These are phyloP conservation scores for Canna indica DNA, from an alignment of 176 grass and related monocot species.

Conservation along the genomic window DNA sequence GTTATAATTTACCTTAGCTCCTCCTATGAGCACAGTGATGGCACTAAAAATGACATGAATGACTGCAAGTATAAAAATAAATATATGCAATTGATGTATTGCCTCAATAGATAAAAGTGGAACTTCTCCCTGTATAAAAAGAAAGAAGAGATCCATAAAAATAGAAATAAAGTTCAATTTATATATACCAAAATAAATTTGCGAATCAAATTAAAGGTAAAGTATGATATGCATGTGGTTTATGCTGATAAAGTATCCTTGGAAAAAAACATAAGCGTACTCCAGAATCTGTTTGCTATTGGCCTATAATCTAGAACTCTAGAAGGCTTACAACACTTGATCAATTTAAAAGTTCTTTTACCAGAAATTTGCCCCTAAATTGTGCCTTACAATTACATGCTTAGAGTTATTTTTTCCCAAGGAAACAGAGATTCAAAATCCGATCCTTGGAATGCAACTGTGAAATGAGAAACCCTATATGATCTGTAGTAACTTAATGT, in stretches of 20 bases:
- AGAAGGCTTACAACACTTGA: too few species aligned
- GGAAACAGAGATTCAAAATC: too few species aligned
- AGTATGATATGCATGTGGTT: neutral
- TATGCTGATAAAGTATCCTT: neutral
- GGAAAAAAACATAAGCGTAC: neutral
- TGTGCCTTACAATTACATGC: too few species aligned
- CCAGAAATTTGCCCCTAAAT: too few species aligned
- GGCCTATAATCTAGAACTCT: too few species aligned
- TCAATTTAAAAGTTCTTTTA: too few species aligned
- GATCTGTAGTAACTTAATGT: too few species aligned
- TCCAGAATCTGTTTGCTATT: too few species aligned
- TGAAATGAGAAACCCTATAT: too few species aligned
- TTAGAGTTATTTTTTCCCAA: too few species aligned
- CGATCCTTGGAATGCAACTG: too few species aligned
- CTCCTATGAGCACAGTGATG: slow-evolving; percentile 75
- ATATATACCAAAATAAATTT: neutral
- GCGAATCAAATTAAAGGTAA: neutral
- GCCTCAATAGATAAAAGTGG: slow-evolving; percentile 81
- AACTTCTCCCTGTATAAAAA: slow-evolving; percentile 48
- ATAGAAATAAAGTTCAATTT: neutral
- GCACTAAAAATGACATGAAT: slow-evolving; percentile 74
- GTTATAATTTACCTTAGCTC: slow-evolving; percentile 46
- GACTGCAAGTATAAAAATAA: slow-evolving; percentile 86
- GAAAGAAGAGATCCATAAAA: slow-evolving; percentile 1
- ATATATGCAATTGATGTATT: slow-evolving; percentile 81